Conservation (phyloP, 2,329 filamentous ascomycete genomes). For the Colletotrichum spinosum region DNA sequence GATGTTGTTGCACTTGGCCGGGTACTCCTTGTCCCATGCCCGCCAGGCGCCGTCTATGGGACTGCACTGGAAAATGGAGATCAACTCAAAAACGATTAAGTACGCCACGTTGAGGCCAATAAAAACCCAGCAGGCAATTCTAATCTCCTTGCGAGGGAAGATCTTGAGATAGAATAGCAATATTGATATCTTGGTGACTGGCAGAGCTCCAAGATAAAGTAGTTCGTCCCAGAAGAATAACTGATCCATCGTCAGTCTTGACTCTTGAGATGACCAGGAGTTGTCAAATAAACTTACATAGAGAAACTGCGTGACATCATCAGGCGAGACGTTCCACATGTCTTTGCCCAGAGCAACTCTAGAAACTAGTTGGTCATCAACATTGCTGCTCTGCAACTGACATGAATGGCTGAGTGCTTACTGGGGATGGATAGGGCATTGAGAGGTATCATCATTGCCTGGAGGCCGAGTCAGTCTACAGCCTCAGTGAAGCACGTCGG, state of each 20-base stretch:
- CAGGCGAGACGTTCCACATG: constrained; percentile 49
- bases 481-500: no score
- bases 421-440: constrained; percentile 25
- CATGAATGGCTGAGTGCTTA: background rate
- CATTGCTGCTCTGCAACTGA: constrained; percentile 18
- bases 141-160: constrained; percentile 45
- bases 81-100: constrained; percentile 43
- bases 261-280: background rate
- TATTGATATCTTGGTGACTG: constrained; percentile 47
- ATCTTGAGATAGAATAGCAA: constrained; percentile 48
- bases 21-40: constrained; percentile 42
- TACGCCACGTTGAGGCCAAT: constrained; percentile 41
- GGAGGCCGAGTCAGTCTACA: constrained; percentile 7
- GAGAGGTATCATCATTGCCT: constrained; percentile 31
- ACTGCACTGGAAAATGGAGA: constrained; percentile 42
- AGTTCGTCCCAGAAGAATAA: constrained; percentile 44
- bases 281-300: constrained; percentile 39
- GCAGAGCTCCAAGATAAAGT: constrained; percentile 47
- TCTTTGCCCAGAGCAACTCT: constrained; percentile 49
- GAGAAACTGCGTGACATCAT: constrained; percentile 44
- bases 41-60: constrained; percentile 35
- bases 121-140: constrained; percentile 40
- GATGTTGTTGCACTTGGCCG: constrained; percentile 46
- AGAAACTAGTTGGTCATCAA: constrained; percentile 41
- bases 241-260: constrained; percentile 34